A percentile compares a stretch with the other conserved stretches of the same genome.
Evolutionary conservation across 169 alveolate species (phyloP).

Genomic region (Neospora caninum): DNA sequence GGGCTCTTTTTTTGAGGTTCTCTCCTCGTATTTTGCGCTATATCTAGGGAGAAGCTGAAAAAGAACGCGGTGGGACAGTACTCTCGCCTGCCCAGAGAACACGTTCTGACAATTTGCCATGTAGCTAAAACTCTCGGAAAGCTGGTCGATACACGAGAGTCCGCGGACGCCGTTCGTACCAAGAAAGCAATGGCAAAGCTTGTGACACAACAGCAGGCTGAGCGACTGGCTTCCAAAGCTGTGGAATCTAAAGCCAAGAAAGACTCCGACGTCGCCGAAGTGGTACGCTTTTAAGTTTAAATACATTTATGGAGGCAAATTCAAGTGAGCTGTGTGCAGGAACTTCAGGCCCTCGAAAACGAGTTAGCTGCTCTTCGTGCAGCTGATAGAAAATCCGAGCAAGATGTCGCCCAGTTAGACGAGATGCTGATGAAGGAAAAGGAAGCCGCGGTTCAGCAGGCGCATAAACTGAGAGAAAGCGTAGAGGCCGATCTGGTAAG

Average conservation of each 20-base stretch:
- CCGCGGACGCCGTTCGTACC: background rate
- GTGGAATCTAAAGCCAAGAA: constrained; percentile 1
- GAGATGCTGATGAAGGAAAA: background rate
- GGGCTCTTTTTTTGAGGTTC: too few species aligned
- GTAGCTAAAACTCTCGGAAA: background rate
- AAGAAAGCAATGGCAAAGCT: constrained; percentile 4
- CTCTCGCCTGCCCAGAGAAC: background rate
- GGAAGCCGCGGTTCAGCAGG: background rate
- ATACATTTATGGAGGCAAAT: background rate
- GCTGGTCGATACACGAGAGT: background rate
- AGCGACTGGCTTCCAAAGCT: constrained; percentile 4
- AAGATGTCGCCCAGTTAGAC: background rate
- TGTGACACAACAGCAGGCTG: background rate
- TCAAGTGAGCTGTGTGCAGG: background rate
- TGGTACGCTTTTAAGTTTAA: background rate
- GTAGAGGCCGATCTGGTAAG: background rate
- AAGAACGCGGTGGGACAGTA: background rate
- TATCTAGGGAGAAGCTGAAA: constrained; percentile 19
- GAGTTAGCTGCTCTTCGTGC: background rate
- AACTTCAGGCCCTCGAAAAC: background rate
- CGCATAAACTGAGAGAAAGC: background rate
- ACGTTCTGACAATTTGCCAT: background rate
- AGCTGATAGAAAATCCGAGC: background rate
- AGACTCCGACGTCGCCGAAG: constrained; percentile 1
- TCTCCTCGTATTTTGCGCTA: too few species aligned